Evolutionary conservation across 495 filamentous ascomycete genomes (phyloP).

Genomic region (Penicillium verhagenii): DNA sequence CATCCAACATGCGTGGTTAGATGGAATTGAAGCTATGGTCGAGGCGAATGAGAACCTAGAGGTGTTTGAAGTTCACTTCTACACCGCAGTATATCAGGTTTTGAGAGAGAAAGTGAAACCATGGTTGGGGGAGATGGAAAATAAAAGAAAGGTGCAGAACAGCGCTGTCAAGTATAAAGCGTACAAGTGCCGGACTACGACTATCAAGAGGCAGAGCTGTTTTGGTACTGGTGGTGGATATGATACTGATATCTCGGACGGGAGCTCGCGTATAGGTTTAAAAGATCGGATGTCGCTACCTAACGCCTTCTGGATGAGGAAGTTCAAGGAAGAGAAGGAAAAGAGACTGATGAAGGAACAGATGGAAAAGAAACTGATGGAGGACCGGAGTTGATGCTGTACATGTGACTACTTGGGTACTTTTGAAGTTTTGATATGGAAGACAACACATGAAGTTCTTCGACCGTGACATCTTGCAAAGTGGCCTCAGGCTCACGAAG

Average conservation of each 20-base stretch:
- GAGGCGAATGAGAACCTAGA: not conserved
- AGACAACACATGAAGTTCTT: too few relatives aligned
- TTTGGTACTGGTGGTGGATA: not conserved
- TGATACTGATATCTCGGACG: not conserved
- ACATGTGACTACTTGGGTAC: too few relatives aligned
- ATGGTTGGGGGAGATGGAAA: slow-evolving; percentile 3
- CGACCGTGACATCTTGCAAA: too few relatives aligned
- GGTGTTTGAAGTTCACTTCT: slow-evolving; percentile 6
- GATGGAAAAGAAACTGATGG: too few relatives aligned
- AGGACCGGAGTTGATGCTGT: too few relatives aligned
- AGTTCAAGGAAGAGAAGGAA: too few relatives aligned
- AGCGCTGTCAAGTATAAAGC: not conserved
- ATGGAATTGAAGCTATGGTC: not conserved
- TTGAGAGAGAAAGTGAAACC: not conserved
- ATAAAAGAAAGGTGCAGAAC: slow-evolving; percentile 2
- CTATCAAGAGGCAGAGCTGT: not conserved
- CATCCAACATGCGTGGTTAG: not conserved
- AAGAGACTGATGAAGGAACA: too few relatives aligned
- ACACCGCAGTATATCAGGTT: not conserved
- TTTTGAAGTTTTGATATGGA: too few relatives aligned
- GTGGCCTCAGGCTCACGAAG: too few relatives aligned
- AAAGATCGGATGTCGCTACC: too few relatives aligned
- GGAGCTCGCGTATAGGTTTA: slow-evolving; percentile 4
- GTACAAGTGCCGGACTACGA: slow-evolving; percentile 3
- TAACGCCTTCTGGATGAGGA: too few relatives aligned